Evolutionary conservation across 768 basidiomycete genomes (phyloP), one percentile per base, ranked within the genome.

Genomic region (Coprinopsis sp.): DNA sequence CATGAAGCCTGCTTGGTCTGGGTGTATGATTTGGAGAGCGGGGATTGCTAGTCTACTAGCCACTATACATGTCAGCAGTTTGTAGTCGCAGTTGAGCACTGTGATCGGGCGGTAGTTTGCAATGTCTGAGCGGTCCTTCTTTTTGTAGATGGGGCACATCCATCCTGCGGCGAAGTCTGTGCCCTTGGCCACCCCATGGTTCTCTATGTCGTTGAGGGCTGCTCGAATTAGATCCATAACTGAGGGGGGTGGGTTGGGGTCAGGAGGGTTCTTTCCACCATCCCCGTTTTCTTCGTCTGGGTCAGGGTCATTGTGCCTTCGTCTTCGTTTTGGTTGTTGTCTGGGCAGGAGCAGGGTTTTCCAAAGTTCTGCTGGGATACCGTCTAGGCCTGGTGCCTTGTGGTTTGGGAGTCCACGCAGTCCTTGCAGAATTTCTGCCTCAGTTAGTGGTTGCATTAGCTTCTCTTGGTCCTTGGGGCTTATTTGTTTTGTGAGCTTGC

Each of bases 111-210:
- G 0, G 37, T 71, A 70, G 44, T 65, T 68, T 19, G 27, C 56
- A 1, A 71, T 68, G 0, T 64, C 50, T 0, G 31, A 39, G 5
- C 29, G 37, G 14, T 68, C 64, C 10, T 62, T 64, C 33, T 74
- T 74, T 36, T 76, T 76, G 45, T 68, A 74, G 0, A 75, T 33
- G 0, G 67, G 69, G 58, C 67, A 65, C 56, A 68, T 64, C 65
- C 63, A 66, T 0, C 71, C 72, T 4, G 57, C 42, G 0, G 60
- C 21, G 42, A 70, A 74, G 0, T 12, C 3, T 0, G 62, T 53
- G 0, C 6, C 1, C 0, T 14, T 1, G 0, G 3, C 37, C 1
- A 62, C 7, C 0, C 70, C 64, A 39, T 66, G 3, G 1, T 11
- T 0, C 41, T 61, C 44, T 0, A 71, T 70, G 29, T 72, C 60